A percentile compares a stretch with the other conserved stretches of the same genome.
Evolutionary conservation across 331 rosid species (phyloP).

Genomic region (Quercus phellos): DNA sequence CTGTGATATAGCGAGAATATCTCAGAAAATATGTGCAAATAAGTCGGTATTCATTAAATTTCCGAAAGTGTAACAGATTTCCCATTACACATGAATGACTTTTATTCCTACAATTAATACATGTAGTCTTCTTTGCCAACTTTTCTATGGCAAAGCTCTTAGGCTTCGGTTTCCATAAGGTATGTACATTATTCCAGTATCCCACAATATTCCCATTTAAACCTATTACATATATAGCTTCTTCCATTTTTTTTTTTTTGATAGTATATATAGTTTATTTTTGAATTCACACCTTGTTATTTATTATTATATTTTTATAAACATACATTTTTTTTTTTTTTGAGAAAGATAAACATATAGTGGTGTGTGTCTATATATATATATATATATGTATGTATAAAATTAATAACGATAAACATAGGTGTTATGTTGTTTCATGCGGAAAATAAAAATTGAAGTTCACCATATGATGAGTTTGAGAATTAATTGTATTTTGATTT

Average conservation of each 20-base stretch:
- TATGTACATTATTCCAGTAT: too few relatives aligned
- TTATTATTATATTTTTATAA: too few relatives aligned
- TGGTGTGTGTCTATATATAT: too few relatives aligned
- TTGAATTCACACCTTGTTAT: too few relatives aligned
- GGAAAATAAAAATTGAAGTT: background rate
- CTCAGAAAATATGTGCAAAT: background rate
- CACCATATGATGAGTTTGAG: background rate
- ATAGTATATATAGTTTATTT: too few relatives aligned
- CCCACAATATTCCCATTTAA: background rate
- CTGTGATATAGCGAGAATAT: slow-evolving; percentile 11
- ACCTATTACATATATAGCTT: background rate
- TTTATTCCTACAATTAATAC: slow-evolving; percentile 6
- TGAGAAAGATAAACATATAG: too few relatives aligned
- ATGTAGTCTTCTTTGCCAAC: background rate
- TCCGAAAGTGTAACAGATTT: slow-evolving; percentile 21
- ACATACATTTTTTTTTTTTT: too few relatives aligned
- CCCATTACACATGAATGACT: background rate
- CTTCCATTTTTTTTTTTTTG: too few relatives aligned
- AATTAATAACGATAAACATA: too few relatives aligned
- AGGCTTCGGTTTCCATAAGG: background rate
- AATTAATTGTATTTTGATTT: too few relatives aligned
- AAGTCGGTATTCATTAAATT: slow-evolving; percentile 2
- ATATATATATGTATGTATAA: too few relatives aligned
- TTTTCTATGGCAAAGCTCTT: background rate
- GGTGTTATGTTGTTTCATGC: too few relatives aligned